Conservation (phyloP, 768 basidiomycete species). For the Sutorius australiensis region DNA sequence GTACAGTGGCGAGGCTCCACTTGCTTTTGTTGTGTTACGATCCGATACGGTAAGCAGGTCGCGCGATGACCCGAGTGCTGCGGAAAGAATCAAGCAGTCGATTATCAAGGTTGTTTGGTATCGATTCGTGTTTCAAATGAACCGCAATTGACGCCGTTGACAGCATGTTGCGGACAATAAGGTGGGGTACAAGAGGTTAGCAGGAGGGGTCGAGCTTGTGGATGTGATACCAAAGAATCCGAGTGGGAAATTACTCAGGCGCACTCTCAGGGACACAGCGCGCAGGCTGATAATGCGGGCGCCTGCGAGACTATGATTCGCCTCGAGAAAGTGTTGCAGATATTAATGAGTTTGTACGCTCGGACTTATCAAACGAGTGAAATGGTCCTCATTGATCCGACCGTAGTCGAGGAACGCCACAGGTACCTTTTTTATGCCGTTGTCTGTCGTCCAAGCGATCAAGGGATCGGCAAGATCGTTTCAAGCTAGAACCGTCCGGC, state of each 20-base stretch:
- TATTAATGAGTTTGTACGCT: neutral
- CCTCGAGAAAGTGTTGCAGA: neutral
- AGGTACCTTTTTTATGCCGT: too few relatives aligned
- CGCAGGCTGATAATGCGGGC: conserved; percentile 17
- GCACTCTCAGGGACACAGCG: conserved; percentile 51
- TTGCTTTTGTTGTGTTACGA: conserved; percentile 63
- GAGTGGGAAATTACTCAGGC: conserved; percentile 62
- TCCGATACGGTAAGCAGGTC: conserved; percentile 37
- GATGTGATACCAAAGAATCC: conserved; percentile 66
- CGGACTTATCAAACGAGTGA: neutral
- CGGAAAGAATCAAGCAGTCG: conserved; percentile 33
- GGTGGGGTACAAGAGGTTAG: conserved; percentile 55
- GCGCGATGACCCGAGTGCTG: conserved; percentile 29
- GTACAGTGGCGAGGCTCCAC: conserved; percentile 70
- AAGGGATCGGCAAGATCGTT: too few relatives aligned
- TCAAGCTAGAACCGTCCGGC: neutral
- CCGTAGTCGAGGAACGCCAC: neutral
- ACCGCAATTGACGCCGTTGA: neutral
- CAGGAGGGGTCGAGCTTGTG: conserved; percentile 61
- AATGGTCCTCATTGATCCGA: neutral
- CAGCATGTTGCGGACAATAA: conserved; percentile 60
- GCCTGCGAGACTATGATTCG: conserved; percentile 28
- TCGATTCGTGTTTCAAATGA: neutral
- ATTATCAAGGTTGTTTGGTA: conserved; percentile 50
- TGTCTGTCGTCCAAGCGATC: too few relatives aligned